Evolutionary conservation across 352 stramenopile species (phyloP).

Genomic region (Aphanomyces invadans): DNA sequence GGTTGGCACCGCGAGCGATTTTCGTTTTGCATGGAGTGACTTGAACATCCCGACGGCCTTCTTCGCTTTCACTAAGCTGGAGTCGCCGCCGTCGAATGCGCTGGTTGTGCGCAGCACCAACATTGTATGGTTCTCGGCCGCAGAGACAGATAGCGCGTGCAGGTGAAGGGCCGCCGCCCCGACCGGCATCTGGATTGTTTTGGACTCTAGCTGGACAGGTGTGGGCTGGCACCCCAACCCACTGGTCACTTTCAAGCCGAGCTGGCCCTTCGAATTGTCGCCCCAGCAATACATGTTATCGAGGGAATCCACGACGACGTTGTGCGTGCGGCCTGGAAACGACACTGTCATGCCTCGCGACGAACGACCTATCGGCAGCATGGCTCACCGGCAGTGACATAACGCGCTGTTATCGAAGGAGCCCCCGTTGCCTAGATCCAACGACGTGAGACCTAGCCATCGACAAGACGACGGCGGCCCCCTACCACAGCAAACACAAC

Average conservation of each 20-base stretch:
- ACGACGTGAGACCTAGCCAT: not conserved
- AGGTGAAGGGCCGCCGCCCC: not conserved
- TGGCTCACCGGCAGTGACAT: not conserved
- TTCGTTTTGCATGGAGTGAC: not conserved
- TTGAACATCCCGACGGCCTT: not conserved
- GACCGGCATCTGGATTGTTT: not conserved
- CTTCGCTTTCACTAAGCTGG: not conserved
- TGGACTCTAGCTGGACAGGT: not conserved
- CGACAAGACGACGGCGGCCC: no score
- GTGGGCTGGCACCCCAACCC: not conserved
- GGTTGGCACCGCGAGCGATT: not conserved
- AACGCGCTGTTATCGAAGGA: not conserved
- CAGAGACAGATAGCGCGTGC: not conserved
- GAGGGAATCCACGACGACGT: not conserved
- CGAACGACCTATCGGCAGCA: not conserved
- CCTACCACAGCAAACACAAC: not conserved
- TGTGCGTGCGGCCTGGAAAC: not conserved
- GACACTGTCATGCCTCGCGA: not conserved
- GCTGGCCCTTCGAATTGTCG: constrained; percentile 5
- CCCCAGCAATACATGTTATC: constrained; percentile 20
- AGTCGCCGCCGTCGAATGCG: not conserved
- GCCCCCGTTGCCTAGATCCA: not conserved
- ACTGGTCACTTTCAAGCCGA: not conserved
- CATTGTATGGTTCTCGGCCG: constrained; percentile 2
- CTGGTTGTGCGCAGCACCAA: constrained; percentile 2